A percentile compares a stretch with the other conserved stretches of the same genome.
These are phyloP conservation scores for Ascochyta rabiei DNA, from an alignment of 2,329 filamentous ascomycete species.

Conservation along the genomic window DNA sequence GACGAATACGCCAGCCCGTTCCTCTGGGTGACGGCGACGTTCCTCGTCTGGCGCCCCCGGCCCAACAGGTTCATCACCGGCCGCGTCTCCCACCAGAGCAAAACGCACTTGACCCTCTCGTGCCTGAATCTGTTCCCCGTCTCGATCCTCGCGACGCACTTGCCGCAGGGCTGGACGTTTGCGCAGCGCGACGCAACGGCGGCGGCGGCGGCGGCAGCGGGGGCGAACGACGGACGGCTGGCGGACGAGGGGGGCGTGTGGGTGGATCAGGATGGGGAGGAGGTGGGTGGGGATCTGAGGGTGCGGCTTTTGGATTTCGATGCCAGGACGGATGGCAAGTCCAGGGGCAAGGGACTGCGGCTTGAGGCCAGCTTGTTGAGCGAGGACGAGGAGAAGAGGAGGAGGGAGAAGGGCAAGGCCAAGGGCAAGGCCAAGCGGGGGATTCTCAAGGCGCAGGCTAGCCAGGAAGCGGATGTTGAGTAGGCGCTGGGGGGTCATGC, in stretches of 20 bases:
- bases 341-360: conserved; percentile 74
- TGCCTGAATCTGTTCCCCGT: conserved; percentile 94
- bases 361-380: conserved; percentile 87
- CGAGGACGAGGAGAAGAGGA: conserved; percentile 65
- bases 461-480: background rate
- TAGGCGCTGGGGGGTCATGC: background rate
- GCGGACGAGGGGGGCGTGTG: conserved; percentile 70
- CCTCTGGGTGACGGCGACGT: conserved; percentile 86
- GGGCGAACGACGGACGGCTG: conserved; percentile 29
- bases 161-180: conserved; percentile 84
- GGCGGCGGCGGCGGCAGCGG: conserved; percentile 19
- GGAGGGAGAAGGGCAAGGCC: conserved; percentile 33
- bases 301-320: conserved; percentile 79
- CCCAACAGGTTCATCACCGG: conserved; percentile 78
- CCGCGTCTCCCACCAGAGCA: conserved; percentile 82
- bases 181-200: conserved; percentile 32
- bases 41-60: conserved; percentile 80
- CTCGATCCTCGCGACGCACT: conserved; percentile 75
- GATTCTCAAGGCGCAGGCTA: conserved; percentile 7
- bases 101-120: conserved; percentile 85
- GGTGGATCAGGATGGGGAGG: conserved; percentile 70
- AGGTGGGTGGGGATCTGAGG: conserved; percentile 50
- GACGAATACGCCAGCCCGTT: conserved; percentile 84
- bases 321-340: conserved; percentile 67
- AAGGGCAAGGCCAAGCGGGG: conserved; percentile 21